phyloP scores from a whole-genome alignment of 2,329 filamentous ascomycete genomes.

The Myrmaecium sp. region DNA sequence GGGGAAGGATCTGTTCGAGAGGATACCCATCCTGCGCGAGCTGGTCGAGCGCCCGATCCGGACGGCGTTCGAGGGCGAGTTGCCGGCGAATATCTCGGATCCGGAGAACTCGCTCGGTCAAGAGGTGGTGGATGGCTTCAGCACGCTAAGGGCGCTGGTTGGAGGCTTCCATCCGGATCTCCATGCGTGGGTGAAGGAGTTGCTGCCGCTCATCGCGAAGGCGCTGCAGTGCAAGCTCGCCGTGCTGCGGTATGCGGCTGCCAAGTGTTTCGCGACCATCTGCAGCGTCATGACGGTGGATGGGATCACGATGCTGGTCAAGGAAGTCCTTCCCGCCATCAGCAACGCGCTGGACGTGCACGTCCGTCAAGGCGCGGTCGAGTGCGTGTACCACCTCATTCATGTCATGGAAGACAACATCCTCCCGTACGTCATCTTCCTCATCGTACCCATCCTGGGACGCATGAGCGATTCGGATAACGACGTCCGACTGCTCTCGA shows the following conservation, averaged over 20 bases:
- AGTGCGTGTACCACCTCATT: slow-evolving; percentile 92
- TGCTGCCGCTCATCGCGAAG: slow-evolving; percentile 74
- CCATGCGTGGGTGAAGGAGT: slow-evolving; percentile 61
- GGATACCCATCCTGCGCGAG: slow-evolving; percentile 62
- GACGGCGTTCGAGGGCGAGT: slow-evolving; percentile 49
- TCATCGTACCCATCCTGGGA: slow-evolving; percentile 90
- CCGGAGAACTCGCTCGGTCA: slow-evolving; percentile 66
- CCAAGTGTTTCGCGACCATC: slow-evolving; percentile 91
- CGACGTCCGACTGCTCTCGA: slow-evolving; percentile 83
- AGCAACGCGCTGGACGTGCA: slow-evolving; percentile 78
- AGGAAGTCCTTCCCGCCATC: slow-evolving; percentile 82
- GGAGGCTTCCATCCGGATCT: slow-evolving; percentile 68
- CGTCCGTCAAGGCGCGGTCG: slow-evolving; percentile 82
- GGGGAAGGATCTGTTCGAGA: slow-evolving; percentile 59
- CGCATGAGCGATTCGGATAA: slow-evolving; percentile 98
- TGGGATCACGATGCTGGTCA: slow-evolving; percentile 89
- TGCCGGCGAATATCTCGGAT: slow-evolving; percentile 58
- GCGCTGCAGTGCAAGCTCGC: slow-evolving; percentile 77
- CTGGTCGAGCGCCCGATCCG: slow-evolving; percentile 71
- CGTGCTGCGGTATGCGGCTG: slow-evolving; percentile 88
- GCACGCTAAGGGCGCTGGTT: slow-evolving; percentile 78
- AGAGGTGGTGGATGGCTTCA: slow-evolving; percentile 85
- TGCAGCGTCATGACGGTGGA: slow-evolving; percentile 93
- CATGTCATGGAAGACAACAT: slow-evolving; percentile 96
- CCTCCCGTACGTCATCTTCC: slow-evolving; percentile 93